Conservation (phyloP, 208 protist species). For the Tritrichomonas musculus region DNA sequence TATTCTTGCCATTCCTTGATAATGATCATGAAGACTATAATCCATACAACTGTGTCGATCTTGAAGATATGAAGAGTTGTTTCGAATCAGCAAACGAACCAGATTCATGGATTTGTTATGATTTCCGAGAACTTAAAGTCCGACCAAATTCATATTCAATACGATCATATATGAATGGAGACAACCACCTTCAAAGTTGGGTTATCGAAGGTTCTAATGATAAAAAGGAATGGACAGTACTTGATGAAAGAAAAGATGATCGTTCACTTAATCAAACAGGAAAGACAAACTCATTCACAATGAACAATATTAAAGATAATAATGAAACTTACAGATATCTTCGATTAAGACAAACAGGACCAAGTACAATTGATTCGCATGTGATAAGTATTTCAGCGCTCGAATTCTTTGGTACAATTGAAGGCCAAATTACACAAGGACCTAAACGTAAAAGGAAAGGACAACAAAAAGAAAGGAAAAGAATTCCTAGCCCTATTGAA, state of each 20-base stretch:
- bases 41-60: too few species aligned
- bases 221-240: background rate
- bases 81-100: background rate
- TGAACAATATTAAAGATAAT: background rate
- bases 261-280: too few species aligned
- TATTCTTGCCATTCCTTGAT: too few species aligned
- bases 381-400: background rate
- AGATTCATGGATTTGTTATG: background rate
- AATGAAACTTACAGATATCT: background rate
- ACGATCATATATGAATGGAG: background rate
- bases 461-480: too few species aligned
- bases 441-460: too few species aligned
- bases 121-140: background rate
- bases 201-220: background rate
- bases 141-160: background rate
- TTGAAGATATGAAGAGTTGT: too few species aligned
- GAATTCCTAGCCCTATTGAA: too few species aligned
- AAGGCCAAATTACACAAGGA: background rate
- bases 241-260: background rate
- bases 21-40: too few species aligned
- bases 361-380: background rate
- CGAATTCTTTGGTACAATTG: background rate
- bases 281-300: background rate
- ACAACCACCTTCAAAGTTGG: too few species aligned
- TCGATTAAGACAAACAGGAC: background rate